Evolutionary conservation across 176 grass and related monocot species (phyloP).

Genomic region (Rhynchospora pubera): DNA sequence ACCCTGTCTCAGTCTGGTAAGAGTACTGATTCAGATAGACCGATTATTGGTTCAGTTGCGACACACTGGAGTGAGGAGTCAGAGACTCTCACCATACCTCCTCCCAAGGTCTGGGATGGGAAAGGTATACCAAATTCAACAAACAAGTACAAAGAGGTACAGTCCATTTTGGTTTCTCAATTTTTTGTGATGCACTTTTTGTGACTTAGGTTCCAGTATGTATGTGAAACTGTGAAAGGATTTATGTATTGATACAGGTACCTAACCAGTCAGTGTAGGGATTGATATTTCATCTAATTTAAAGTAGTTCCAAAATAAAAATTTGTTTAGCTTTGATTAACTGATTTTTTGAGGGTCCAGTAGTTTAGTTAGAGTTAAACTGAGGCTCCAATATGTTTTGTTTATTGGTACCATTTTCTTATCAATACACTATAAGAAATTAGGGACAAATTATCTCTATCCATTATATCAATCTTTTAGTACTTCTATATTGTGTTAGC

Average conservation of each 20-base stretch:
- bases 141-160: constrained; percentile 98
- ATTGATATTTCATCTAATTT: neutral
- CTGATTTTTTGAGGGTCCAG: neutral
- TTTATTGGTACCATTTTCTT: neutral
- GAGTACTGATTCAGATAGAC: constrained; percentile 49
- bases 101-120: constrained; percentile 50
- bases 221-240: neutral
- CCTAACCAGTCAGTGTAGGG: neutral
- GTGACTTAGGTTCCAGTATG: neutral
- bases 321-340: neutral
- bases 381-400: neutral
- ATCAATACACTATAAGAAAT: neutral
- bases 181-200: neutral
- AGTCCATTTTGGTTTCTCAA: constrained; percentile 17
- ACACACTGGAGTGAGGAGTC: constrained; percentile 74
- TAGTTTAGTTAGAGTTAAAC: neutral
- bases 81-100: constrained; percentile 17
- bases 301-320: neutral
- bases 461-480: neutral
- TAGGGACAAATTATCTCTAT: neutral
- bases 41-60: constrained; percentile 91
- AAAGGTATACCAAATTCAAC: constrained; percentile 98
- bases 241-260: neutral
- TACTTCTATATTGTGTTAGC: neutral
- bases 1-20: constrained; percentile 46